Evolutionary conservation across 345 rosid genomes (phyloP).

Genomic region (Eucalyptus pauciflora): DNA sequence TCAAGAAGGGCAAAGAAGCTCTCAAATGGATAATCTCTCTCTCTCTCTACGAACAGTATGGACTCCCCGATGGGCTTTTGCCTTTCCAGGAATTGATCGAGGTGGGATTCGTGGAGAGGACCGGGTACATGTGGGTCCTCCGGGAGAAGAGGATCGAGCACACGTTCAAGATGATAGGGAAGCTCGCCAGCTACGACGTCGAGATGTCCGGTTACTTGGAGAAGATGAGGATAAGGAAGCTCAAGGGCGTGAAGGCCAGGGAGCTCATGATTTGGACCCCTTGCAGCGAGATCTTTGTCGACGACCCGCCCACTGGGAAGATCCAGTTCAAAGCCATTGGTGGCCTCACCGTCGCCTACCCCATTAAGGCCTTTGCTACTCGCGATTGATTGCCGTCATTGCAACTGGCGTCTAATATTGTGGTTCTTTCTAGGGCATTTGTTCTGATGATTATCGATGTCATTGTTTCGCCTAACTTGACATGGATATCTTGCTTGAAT

Average conservation of each 20-base stretch:
- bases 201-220: not conserved
- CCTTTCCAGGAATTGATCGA: not conserved
- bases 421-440: not conserved
- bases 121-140: not conserved
- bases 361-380: not conserved
- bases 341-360: not conserved
- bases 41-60: not conserved
- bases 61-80: not conserved
- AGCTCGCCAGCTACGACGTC: not conserved
- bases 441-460: not conserved
- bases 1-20: not conserved
- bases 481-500: not conserved
- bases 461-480: not conserved
- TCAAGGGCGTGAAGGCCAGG: not conserved
- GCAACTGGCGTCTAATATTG: not conserved
- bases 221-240: not conserved
- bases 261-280: not conserved
- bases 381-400: not conserved
- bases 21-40: not conserved
- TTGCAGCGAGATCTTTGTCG: not conserved
- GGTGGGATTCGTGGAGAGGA: not conserved
- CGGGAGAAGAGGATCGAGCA: constrained; percentile 1
- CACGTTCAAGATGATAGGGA: constrained; percentile 1
- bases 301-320: not conserved
- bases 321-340: not conserved